Evolutionary conservation across 805 yeast species (phyloP).

Genomic region (Cyberlindnera maclurae): DNA sequence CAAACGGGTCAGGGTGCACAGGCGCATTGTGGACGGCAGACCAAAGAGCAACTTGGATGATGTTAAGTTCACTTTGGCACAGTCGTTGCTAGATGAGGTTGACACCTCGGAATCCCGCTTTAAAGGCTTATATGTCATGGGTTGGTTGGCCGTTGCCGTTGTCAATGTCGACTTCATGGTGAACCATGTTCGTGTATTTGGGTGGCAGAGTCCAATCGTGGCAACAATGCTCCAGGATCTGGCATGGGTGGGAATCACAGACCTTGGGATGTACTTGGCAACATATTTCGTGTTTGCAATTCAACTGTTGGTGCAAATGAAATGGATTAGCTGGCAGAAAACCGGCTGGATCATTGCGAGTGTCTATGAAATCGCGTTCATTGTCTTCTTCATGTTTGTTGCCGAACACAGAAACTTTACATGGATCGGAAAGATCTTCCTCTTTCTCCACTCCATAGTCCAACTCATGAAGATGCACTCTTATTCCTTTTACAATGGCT

Average conservation of each 20-base stretch:
- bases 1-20: constrained; percentile 12
- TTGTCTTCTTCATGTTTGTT: constrained; percentile 46
- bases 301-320: constrained; percentile 46
- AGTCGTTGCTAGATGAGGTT: constrained; percentile 21
- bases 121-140: constrained; percentile 74
- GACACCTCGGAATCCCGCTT: constrained; percentile 29
- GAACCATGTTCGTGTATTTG: constrained; percentile 42
- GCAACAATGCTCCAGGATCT: constrained; percentile 54
- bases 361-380: constrained; percentile 45
- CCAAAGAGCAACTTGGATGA: constrained; percentile 23
- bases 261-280: constrained; percentile 63
- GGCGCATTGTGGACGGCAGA: constrained; percentile 19
- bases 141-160: constrained; percentile 53
- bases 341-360: constrained; percentile 61
- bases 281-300: constrained; percentile 54
- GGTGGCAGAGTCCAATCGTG: constrained; percentile 49
- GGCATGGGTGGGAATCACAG: constrained; percentile 63
- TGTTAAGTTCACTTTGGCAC: constrained; percentile 14
- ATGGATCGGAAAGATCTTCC: constrained; percentile 87
- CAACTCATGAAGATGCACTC: constrained; percentile 94
- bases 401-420: constrained; percentile 56
- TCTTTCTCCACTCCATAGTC: constrained; percentile 79
- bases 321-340: constrained; percentile 49
- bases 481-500: constrained; percentile 86
- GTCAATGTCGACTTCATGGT: constrained; percentile 43